A percentile compares a stretch with the other conserved stretches of the same genome.
Evolutionary conservation across 2,329 filamentous ascomycete species (phyloP).

Genomic region (Ophiostoma ips): DNA sequence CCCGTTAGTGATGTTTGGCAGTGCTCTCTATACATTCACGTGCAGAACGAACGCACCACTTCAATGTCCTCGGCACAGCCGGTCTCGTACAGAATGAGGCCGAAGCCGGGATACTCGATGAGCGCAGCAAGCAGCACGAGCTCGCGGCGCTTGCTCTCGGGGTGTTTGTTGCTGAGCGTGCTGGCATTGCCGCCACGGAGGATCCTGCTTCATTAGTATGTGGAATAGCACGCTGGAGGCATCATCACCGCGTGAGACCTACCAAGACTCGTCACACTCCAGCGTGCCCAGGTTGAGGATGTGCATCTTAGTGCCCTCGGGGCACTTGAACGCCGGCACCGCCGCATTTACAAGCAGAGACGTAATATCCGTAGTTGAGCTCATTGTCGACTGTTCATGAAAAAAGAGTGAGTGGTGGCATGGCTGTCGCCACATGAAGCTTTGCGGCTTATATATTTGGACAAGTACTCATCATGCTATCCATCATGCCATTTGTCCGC

Average conservation of each 20-base stretch:
- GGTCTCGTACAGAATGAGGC: slow-evolving; percentile 7
- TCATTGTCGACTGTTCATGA: background rate
- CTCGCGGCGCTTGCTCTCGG: slow-evolving; percentile 6
- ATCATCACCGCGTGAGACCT: background rate
- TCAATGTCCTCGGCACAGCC: slow-evolving; percentile 9
- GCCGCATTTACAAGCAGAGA: slow-evolving; percentile 6
- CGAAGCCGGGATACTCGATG: slow-evolving; percentile 5
- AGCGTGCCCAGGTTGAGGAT: slow-evolving; percentile 5
- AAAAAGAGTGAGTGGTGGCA: too few species aligned
- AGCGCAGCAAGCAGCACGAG: slow-evolving; percentile 4
- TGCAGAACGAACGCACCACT: background rate
- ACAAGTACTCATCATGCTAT: too few species aligned
- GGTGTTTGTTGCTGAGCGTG: slow-evolving; percentile 2
- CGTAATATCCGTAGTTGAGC: background rate
- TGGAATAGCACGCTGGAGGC: too few species aligned
- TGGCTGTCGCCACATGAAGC: too few species aligned
- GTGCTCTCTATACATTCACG: too few species aligned
- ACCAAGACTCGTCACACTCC: slow-evolving; percentile 7
- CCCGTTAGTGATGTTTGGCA: background rate
- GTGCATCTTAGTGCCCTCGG: slow-evolving; percentile 6
- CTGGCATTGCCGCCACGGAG: slow-evolving; percentile 3
- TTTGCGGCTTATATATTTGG: too few species aligned
- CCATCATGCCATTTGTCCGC: background rate
- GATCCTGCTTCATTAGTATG: background rate
- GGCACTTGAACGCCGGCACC: slow-evolving; percentile 7